Base-by-base conservation (phyloP, 176 grass and related monocot species). In the Paspalum vaginatum region DNA sequence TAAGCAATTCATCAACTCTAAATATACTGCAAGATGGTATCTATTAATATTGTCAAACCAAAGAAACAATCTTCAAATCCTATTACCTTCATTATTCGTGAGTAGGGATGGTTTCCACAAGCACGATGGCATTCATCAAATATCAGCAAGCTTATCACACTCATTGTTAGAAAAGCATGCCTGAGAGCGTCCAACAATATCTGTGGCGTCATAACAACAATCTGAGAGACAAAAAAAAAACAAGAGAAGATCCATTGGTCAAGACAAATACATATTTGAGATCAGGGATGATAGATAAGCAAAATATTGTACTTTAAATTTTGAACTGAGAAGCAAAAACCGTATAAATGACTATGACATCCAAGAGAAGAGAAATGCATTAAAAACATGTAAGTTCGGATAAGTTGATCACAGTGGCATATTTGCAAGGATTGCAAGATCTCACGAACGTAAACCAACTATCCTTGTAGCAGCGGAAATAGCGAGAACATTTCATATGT, bases 61-160 rank as follows among this genome's bases (percentile, higher is more conserved):
- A 75, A 74, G 27, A 77, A 77, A 59, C 13, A 13, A 74, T 43
- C 22, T 65, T 67, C 20, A 71, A 75, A 62, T 37, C 55, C 16
- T 13, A 17, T 59, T 72, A 93, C 91, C 84, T 78, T 81, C 81
- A 93, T 89, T 93, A 93, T 79, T 85, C 53, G 63, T 47, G 91
- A 65, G 67, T 93, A 93, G 24, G 91, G 87, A 87, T 87, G 91
- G 68, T 87, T 88, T 74, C 91, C 87, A 70, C 80, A 84, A 62
- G 91, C 87, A 74, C 66, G 77, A 82, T 93, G 91, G 18, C 91
- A 93, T 84, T 89, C 91, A 71, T 93, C 84, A 89, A 93, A 84
- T 78, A 93, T 87, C 63, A 93, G 22, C 60, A 93, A 74, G 71
- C 50, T 80, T 71, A 93, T 75, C 14, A 18, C 26, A 18, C 59